phyloP scores from a whole-genome alignment of 2,329 filamentous ascomycete genomes.

The Fusarium austroafricanum region DNA sequence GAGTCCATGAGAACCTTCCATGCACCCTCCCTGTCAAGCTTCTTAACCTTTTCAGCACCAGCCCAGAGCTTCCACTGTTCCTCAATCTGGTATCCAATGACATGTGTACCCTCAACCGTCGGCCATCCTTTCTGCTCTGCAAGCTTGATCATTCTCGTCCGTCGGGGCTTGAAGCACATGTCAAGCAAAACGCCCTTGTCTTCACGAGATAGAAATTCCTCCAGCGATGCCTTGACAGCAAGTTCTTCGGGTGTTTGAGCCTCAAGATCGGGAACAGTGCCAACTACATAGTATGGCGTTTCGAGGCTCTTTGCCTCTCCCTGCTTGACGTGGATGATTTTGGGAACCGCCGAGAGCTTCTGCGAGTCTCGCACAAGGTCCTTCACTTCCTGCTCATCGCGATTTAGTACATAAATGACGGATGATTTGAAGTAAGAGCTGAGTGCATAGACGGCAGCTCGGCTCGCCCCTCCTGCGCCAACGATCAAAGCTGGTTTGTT shows the following conservation, averaged over 20 bases:
- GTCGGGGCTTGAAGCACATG: constrained; percentile 19
- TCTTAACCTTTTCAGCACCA: not conserved
- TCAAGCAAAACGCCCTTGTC: constrained; percentile 12
- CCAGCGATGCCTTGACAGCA: not conserved
- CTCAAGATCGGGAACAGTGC: not conserved
- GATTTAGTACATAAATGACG: not conserved
- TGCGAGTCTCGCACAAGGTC: not conserved
- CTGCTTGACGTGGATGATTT: constrained; percentile 3
- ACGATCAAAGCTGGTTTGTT: constrained; percentile 16
- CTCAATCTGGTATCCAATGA: constrained; percentile 14
- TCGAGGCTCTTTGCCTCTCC: not conserved
- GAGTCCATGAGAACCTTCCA: constrained; percentile 12
- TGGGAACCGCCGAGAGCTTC: not conserved
- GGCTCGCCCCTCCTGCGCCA: constrained; percentile 8
- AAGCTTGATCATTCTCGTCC: constrained; percentile 13
- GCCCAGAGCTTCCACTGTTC: constrained; percentile 18
- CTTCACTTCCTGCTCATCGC: not conserved
- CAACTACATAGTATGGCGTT: constrained; percentile 12
- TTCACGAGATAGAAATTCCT: not conserved
- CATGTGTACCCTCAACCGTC: constrained; percentile 5
- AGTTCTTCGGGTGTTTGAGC: not conserved
- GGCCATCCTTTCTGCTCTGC: constrained; percentile 10
- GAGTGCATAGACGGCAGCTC: constrained; percentile 13
- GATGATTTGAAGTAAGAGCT: constrained; percentile 12
- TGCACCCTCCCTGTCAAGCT: not conserved